phyloP scores from a whole-genome alignment of 179 eudicot genomes.

The Amaranthus tricolor region DNA sequence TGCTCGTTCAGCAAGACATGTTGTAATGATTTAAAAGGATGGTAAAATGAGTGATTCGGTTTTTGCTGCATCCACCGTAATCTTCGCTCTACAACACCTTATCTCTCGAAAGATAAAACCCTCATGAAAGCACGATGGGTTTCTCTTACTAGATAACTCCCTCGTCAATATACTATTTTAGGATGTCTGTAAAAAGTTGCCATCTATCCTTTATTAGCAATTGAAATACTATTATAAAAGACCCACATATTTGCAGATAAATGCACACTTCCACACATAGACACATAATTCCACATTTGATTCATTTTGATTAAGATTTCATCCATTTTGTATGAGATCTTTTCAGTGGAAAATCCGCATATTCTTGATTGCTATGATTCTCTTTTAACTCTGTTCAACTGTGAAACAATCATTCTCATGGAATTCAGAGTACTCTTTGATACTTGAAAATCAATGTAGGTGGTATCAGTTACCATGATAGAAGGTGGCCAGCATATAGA shows the following conservation, averaged over 20 bases:
- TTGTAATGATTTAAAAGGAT: constrained; percentile 34
- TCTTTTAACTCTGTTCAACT: not conserved
- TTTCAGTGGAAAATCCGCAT: not conserved
- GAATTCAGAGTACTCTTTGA: not conserved
- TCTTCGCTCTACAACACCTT: constrained; percentile 51
- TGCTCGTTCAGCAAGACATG: constrained; percentile 53
- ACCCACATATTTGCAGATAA: no score
- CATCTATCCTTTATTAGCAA: no score
- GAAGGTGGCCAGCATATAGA: constrained; percentile 41
- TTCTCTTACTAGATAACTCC: no score
- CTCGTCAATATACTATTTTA: no score
- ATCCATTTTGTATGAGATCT: not conserved
- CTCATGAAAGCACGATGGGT: constrained; percentile 46
- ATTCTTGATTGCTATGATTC: not conserved
- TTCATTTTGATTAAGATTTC: not conserved
- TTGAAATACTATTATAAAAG: no score
- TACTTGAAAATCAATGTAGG: constrained; percentile 25
- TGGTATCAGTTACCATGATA: constrained; percentile 44
- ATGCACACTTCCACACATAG: no score
- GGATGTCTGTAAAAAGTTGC: no score
- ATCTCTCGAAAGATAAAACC: constrained; percentile 52
- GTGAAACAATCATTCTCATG: not conserved
- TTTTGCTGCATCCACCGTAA: constrained; percentile 39
- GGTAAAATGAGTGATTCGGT: constrained; percentile 38
- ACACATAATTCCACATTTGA: no score